Conservation (phyloP, 2,329 filamentous ascomycete species). For the Boeremia lycopersici region DNA sequence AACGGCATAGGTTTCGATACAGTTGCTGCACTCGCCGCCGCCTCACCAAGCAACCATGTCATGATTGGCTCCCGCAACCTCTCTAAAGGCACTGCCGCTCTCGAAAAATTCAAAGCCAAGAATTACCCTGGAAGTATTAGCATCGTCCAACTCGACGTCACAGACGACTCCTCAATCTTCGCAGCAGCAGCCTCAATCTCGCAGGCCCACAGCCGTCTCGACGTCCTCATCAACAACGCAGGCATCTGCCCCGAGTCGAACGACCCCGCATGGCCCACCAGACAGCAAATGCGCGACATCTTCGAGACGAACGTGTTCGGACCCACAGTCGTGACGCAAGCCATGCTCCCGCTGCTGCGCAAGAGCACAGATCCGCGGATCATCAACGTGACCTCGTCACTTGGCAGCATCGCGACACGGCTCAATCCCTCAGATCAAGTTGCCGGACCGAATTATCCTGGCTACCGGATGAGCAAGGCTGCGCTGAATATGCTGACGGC, state of each 20-base stretch:
- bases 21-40: slow-evolving; percentile 44
- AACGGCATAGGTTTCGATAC: slow-evolving; percentile 56
- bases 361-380: not conserved
- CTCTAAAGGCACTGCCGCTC: slow-evolving; percentile 38
- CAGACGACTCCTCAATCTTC: slow-evolving; percentile 40
- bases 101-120: slow-evolving; percentile 33
- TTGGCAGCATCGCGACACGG: not conserved
- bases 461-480: slow-evolving; percentile 30
- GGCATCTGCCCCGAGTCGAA: slow-evolving; percentile 54
- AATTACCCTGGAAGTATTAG: slow-evolving; percentile 32
- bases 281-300: not conserved
- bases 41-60: slow-evolving; percentile 18
- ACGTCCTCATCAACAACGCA: slow-evolving; percentile 88
- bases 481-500: slow-evolving; percentile 35
- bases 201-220: slow-evolving; percentile 55
- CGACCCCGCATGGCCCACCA: not conserved
- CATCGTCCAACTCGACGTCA: slow-evolving; percentile 44
- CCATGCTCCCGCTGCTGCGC: slow-evolving; percentile 11
- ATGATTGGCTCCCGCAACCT: slow-evolving; percentile 38
- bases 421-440: slow-evolving; percentile 8
- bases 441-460: not conserved
- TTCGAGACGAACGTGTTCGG: slow-evolving; percentile 6
- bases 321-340: not conserved
- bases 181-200: slow-evolving; percentile 39
- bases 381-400: not conserved